Base-by-base conservation (phyloP, 805 yeast genomes). In the Kodamaea leandrae region DNA sequence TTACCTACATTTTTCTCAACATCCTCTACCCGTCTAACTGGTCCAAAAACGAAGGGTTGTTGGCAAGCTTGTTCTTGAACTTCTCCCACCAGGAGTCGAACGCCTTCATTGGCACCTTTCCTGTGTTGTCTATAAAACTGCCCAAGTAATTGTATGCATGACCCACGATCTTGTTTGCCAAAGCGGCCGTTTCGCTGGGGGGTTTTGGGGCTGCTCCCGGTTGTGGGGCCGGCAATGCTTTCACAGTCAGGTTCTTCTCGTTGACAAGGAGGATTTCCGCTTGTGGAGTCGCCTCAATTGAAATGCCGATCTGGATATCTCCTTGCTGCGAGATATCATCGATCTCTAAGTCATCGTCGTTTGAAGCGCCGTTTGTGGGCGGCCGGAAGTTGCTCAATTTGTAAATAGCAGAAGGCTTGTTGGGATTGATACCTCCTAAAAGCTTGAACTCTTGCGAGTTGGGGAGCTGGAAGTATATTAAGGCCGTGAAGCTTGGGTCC, bases 71-170 rank as follows among this genome's bases (percentile, higher is more conserved):
- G 5, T 76, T 63, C 59, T 78, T 86, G 64, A 93, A 91, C 62
- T 88, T 90, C 49, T 76, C 82, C 99, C 99, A 87, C 99, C 99
- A 91, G 29, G 77, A 83, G 57, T 91, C 95, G 54, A 91, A 91
- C 32, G 80, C 84, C 54, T 83, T 86, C 56, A 91, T 86, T 3
- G 90, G 84, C 2, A 91, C 96, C 51, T 80, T 86, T 2, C 96
- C 95, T 16, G 76, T 70, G 4, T 67, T 59, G 55, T 88, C 96
- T 6, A 88, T 76, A 58, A 90, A 91, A n/a, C 97, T 86, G 2
- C 95, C 80, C 36, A 91, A 63, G 58, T 77, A 93, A 57, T 93
- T 90, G 64, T 91, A 93, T 1, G 97, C 97, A 61, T 93, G 88
- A 27, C 82, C 82, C 15, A 93, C 95, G 43, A 93, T 88, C 57